A percentile compares a stretch with the other conserved stretches of the same genome.
These are phyloP conservation scores for Alnus rubra DNA, from an alignment of 306 rosid genomes.

Conservation along the genomic window DNA sequence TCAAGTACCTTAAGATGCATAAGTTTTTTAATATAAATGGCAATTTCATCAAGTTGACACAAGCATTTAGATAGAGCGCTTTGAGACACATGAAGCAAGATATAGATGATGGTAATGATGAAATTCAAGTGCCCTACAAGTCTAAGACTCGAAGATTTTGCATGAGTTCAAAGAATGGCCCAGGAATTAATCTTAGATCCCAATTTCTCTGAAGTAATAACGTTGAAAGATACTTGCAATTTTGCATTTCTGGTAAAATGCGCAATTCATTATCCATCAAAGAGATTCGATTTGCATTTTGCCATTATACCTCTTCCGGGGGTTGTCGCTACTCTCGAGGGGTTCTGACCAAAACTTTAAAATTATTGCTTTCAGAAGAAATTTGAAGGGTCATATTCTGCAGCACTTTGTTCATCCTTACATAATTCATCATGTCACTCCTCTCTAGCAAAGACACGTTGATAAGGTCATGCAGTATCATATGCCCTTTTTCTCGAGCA, in stretches of 20 bases:
- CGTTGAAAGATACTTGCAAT: constrained; percentile 3
- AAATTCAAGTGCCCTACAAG: constrained; percentile 8
- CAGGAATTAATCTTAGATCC: background rate
- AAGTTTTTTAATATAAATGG: background rate
- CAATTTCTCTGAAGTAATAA: constrained; percentile 11
- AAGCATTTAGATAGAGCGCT: constrained; percentile 17
- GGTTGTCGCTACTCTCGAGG: background rate
- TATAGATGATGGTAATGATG: constrained; percentile 17
- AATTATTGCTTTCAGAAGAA: background rate
- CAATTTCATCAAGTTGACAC: background rate
- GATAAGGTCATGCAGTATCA: constrained; percentile 10
- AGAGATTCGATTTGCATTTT: constrained; percentile 15
- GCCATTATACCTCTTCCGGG: background rate
- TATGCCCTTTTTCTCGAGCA: background rate
- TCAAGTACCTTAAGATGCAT: constrained; percentile 33
- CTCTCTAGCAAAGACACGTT: constrained; percentile 22
- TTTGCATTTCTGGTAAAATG: background rate
- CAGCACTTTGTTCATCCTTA: constrained; percentile 22
- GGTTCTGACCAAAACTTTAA: background rate
- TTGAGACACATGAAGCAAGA: constrained; percentile 23
- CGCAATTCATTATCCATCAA: constrained; percentile 2
- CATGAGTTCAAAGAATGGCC: constrained; percentile 1
- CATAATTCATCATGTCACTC: constrained; percentile 24
- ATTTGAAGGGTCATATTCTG: constrained; percentile 29
- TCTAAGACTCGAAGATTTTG: constrained; percentile 12